Percentiles rank a stretch among this genome's conserved stretches.
Evolutionary conservation across 148 eudicot species (phyloP).

Genomic region (Dianthus caryophyllus): DNA sequence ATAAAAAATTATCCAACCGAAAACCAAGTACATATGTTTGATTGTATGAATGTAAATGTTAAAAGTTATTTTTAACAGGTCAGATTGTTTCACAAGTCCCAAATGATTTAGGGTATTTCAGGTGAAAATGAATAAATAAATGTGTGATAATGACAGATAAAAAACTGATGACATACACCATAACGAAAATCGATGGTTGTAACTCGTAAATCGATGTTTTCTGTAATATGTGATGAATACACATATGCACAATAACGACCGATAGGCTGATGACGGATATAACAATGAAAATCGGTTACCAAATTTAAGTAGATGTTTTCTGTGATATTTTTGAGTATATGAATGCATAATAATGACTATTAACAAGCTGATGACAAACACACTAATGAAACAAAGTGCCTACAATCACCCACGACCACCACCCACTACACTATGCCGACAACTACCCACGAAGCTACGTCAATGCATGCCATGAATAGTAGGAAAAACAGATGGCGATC

Average conservation of each 20-base stretch:
- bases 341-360: neutral
- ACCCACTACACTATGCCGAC: no score
- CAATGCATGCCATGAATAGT: no score
- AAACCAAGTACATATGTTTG: neutral
- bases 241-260: no score
- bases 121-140: neutral
- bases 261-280: neutral
- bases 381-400: neutral
- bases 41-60: neutral
- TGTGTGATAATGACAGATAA: neutral
- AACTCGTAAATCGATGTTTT: neutral
- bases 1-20: neutral
- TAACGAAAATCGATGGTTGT: neutral
- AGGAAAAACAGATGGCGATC: no score
- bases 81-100: neutral
- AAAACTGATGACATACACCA: neutral
- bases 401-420: no score
- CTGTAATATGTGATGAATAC: neutral
- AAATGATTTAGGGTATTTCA: slow-evolving; percentile 2
- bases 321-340: neutral
- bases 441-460: neutral
- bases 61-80: neutral
- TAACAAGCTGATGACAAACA: neutral
- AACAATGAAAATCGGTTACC: neutral
- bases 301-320: neutral